Evolutionary conservation across 805 yeast species (phyloP).

Genomic region (Cyberlindnera sargentensis): DNA sequence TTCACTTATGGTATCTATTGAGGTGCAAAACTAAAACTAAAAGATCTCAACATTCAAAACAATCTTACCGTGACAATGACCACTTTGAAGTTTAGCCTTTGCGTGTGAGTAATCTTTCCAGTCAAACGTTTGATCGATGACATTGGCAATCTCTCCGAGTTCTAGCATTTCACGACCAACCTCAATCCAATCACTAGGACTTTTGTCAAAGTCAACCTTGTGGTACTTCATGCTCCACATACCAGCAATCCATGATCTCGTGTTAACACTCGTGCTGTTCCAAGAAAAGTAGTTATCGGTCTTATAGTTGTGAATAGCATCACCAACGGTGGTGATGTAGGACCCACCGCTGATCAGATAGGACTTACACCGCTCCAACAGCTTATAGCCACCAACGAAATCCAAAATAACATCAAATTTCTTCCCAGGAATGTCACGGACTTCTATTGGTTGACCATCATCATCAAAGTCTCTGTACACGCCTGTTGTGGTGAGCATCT

Average conservation of each 20-base stretch:
- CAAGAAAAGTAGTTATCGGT: conserved; percentile 29
- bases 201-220: conserved; percentile 29
- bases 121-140: conserved; percentile 49
- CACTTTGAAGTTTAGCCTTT: conserved; percentile 39
- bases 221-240: conserved; percentile 32
- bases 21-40: conserved; percentile 10
- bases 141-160: conserved; percentile 37
- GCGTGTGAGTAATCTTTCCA: conserved; percentile 55
- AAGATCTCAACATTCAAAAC: conserved; percentile 41
- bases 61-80: conserved; percentile 63
- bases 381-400: conserved; percentile 59
- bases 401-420: conserved; percentile 65
- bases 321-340: conserved; percentile 61
- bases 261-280: conserved; percentile 29
- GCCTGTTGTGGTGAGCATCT: conserved; percentile 21
- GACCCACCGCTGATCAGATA: conserved; percentile 42
- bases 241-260: conserved; percentile 30
- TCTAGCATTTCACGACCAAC: conserved; percentile 39
- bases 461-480: conserved; percentile 26
- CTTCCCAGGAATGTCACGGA: conserved; percentile 11
- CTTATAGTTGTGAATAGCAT: conserved; percentile 35
- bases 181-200: conserved; percentile 29
- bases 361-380: conserved; percentile 31
- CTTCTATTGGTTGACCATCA: conserved; percentile 21
- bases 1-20: no score